These are phyloP conservation scores for Penicillium sp. DNA, from an alignment of 2,329 filamentous ascomycete genomes.

Conservation along the genomic window DNA sequence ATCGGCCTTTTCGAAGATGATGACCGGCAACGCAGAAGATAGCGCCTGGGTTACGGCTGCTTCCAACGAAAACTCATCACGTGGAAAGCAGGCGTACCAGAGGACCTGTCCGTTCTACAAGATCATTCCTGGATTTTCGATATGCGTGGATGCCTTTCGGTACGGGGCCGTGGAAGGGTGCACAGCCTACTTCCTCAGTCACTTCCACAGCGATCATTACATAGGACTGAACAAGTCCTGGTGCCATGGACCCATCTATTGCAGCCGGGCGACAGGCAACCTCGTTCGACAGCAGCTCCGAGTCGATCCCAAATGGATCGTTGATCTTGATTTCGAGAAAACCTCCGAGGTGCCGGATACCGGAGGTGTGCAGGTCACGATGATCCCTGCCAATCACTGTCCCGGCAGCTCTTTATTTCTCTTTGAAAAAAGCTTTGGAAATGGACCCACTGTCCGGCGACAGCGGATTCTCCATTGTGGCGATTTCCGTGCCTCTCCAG, in stretches of 20 bases:
- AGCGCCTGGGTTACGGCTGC: slow-evolving; percentile 85
- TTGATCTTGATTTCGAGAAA: slow-evolving; percentile 79
- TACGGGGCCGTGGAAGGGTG: slow-evolving; percentile 92
- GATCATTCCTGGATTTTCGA: slow-evolving; percentile 86
- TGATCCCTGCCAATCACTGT: slow-evolving; percentile 96
- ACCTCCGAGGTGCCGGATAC: slow-evolving; percentile 75
- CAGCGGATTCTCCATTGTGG: slow-evolving; percentile 91
- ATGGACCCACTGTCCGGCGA: slow-evolving; percentile 54
- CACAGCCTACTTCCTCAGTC: slow-evolving; percentile 91
- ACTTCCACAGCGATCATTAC: slow-evolving; percentile 98
- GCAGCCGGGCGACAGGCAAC: slow-evolving; percentile 86
- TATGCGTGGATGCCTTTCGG: slow-evolving; percentile 92
- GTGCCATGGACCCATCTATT: slow-evolving; percentile 93
- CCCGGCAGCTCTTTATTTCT: slow-evolving; percentile 91
- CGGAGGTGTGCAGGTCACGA: slow-evolving; percentile 77
- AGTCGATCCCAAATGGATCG: slow-evolving; percentile 79
- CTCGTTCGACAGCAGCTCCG: slow-evolving; percentile 79
- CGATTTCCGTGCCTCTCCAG: slow-evolving; percentile 86
- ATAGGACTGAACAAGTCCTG: slow-evolving; percentile 82
- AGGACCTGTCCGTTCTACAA: slow-evolving; percentile 98
- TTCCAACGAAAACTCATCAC: slow-evolving; percentile 68
- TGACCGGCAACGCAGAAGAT: slow-evolving; percentile 88
- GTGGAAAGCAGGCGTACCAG: slow-evolving; percentile 80
- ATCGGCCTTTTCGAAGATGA: slow-evolving; percentile 87
- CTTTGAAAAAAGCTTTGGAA: slow-evolving; percentile 72